Percentiles rank a stretch among this genome's conserved stretches.
Evolutionary conservation across 2,329 filamentous ascomycete genomes (phyloP).

Genomic region (Didymella lethalis): DNA sequence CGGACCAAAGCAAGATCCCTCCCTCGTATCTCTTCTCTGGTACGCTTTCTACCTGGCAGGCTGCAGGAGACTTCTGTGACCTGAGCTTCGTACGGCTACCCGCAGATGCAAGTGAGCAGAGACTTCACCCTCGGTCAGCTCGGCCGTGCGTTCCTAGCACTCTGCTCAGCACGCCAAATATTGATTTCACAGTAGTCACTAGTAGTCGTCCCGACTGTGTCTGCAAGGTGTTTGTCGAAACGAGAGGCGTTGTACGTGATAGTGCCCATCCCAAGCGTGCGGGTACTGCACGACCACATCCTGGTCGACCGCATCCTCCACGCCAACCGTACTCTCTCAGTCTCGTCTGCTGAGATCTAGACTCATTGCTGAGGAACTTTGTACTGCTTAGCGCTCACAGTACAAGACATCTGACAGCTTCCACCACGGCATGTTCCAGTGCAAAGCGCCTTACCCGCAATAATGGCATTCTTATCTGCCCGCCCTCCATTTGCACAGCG

Average conservation of each 20-base stretch:
- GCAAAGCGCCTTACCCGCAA: constrained; percentile 24
- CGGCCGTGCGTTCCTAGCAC: constrained; percentile 2
- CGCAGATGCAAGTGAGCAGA: constrained; percentile 6
- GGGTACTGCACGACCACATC: constrained; percentile 22
- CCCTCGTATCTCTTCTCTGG: constrained; percentile 2
- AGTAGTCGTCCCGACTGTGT: background rate
- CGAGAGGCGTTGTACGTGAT: constrained; percentile 11
- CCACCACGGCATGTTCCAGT: constrained; percentile 16
- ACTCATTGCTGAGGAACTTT: constrained; percentile 18
- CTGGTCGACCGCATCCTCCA: constrained; percentile 19
- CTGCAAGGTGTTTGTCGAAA: constrained; percentile 1
- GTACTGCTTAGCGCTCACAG: constrained; percentile 21
- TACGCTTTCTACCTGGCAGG: constrained; percentile 2
- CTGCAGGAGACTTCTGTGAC: constrained; percentile 3
- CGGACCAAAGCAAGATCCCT: constrained; percentile 7
- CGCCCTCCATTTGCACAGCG: constrained; percentile 3
- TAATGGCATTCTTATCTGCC: constrained; percentile 22
- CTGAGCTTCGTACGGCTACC: constrained; percentile 10
- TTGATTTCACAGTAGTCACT: background rate
- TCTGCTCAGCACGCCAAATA: background rate
- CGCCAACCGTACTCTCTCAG: constrained; percentile 11
- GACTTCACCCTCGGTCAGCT: constrained; percentile 3
- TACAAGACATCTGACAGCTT: constrained; percentile 17
- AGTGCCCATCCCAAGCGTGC: constrained; percentile 13
- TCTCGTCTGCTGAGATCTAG: constrained; percentile 22